These are phyloP conservation scores for Citrullus colocynthis DNA, from an alignment of 306 rosid species.

Conservation along the genomic window DNA sequence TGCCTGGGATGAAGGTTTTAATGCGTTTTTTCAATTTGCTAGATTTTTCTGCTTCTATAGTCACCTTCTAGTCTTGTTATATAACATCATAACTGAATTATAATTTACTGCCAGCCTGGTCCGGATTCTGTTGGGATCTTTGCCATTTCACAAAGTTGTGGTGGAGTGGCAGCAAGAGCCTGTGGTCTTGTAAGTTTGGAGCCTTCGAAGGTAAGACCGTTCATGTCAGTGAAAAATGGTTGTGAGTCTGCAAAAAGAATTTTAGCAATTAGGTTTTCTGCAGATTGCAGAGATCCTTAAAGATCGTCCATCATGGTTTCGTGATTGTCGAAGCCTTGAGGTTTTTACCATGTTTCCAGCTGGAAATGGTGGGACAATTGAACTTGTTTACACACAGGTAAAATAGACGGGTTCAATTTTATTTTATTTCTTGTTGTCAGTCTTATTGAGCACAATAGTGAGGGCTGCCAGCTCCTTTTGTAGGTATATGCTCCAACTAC, in stretches of 20 bases:
- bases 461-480: conserved; percentile 4
- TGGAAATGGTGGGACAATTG: conserved; percentile 89
- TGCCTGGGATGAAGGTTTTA: conserved; percentile 99
- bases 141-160: conserved; percentile 92
- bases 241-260: conserved; percentile 8
- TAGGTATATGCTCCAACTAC: conserved; percentile 93
- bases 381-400: conserved; percentile 91
- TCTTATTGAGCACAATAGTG: background rate
- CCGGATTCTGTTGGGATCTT: conserved; percentile 99
- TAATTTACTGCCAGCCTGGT: conserved; percentile 74
- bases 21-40: background rate
- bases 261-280: conserved; percentile 2
- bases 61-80: background rate
- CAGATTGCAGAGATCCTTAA: conserved; percentile 98
- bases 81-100: background rate
- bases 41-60: background rate
- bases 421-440: background rate
- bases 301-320: conserved; percentile 97
- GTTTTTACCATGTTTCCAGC: conserved; percentile 91
- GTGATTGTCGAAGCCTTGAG: conserved; percentile 94
- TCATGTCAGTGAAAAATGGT: background rate
- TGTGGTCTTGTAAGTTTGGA: conserved; percentile 97
- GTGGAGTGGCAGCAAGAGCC: conserved; percentile 99
- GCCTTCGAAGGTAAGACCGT: conserved; percentile 59
- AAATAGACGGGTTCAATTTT: background rate